A percentile compares a stretch with the other conserved stretches of the same genome.
Evolutionary conservation across 2,329 filamentous ascomycete species (phyloP).

Genomic region (Ophiostoma ips): DNA sequence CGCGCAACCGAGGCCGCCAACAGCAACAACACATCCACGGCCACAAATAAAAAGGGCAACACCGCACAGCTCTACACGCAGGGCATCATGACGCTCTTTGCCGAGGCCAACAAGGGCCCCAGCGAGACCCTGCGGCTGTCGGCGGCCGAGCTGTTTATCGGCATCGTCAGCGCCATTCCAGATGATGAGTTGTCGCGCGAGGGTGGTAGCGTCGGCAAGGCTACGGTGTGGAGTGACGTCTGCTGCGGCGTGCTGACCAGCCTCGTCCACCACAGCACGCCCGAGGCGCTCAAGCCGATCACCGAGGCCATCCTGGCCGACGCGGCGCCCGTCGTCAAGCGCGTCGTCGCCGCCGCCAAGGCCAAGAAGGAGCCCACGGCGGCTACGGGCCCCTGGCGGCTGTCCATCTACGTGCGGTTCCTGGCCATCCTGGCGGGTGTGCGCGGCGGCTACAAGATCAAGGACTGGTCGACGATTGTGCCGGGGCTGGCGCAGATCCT

Average conservation of each 20-base stretch:
- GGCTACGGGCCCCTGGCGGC: slow-evolving; percentile 23
- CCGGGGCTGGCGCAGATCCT: slow-evolving; percentile 40
- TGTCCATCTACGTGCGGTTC: slow-evolving; percentile 39
- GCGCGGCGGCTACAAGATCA: slow-evolving; percentile 65
- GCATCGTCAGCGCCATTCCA: slow-evolving; percentile 37
- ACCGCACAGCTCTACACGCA: slow-evolving; percentile 57
- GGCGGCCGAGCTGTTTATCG: slow-evolving; percentile 37
- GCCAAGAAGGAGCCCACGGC: slow-evolving; percentile 18
- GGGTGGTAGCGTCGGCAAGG: slow-evolving; percentile 2
- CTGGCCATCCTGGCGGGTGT: slow-evolving; percentile 62
- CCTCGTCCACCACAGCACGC: slow-evolving; percentile 66
- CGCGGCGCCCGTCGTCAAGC: slow-evolving; percentile 14
- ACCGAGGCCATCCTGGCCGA: slow-evolving; percentile 46
- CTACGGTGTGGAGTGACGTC: slow-evolving; percentile 46
- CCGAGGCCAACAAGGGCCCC: slow-evolving; percentile 60
- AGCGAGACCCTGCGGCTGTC: slow-evolving; percentile 46
- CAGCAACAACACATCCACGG: slow-evolving; percentile 37
- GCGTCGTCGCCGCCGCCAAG: slow-evolving; percentile 25
- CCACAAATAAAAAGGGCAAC: slow-evolving; percentile 2
- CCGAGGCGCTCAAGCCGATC: slow-evolving; percentile 58
- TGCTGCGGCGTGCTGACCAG: slow-evolving; percentile 66
- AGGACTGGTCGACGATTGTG: slow-evolving; percentile 62
- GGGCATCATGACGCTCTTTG: slow-evolving; percentile 83
- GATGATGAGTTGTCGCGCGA: slow-evolving; percentile 28
- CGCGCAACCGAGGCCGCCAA: slow-evolving; percentile 21